These are phyloP conservation scores for Alternaria ethzedia DNA, from an alignment of 2,329 filamentous ascomycete genomes.

Conservation along the genomic window DNA sequence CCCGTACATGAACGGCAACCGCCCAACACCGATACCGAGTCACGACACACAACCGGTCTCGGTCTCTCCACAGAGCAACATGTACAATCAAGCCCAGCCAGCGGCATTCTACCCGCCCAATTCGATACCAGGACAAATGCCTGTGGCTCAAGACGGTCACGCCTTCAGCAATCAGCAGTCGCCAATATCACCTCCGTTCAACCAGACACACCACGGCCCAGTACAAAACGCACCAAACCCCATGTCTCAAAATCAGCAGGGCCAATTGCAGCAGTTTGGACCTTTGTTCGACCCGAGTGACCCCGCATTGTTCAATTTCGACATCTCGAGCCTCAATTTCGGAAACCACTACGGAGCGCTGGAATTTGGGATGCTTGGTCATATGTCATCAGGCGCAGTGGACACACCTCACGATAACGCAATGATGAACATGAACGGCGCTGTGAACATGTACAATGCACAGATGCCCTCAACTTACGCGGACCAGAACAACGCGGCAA, in stretches of 20 bases:
- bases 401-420: slow-evolving; percentile 72
- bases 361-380: slow-evolving; percentile 94
- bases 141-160: slow-evolving; percentile 53
- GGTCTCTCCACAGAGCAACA: slow-evolving; percentile 47
- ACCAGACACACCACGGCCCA: slow-evolving; percentile 55
- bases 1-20: slow-evolving; percentile 59
- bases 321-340: slow-evolving; percentile 91
- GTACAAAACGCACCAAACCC: slow-evolving; percentile 58
- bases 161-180: slow-evolving; percentile 72
- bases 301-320: slow-evolving; percentile 92
- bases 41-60: slow-evolving; percentile 34
- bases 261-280: slow-evolving; percentile 56
- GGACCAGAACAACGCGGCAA: slow-evolving; percentile 33
- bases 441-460: slow-evolving; percentile 47
- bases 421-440: slow-evolving; percentile 43
- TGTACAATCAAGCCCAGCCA: slow-evolving; percentile 52
- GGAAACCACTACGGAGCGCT: slow-evolving; percentile 94
- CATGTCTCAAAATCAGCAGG: slow-evolving; percentile 47
- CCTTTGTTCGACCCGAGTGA: slow-evolving; percentile 88
- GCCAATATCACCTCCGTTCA: slow-evolving; percentile 77
- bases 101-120: slow-evolving; percentile 51
- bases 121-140: slow-evolving; percentile 48
- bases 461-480: slow-evolving; percentile 45
- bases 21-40: slow-evolving; percentile 46
- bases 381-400: slow-evolving; percentile 92